phyloP scores from a whole-genome alignment of 2,329 filamentous ascomycete species.

The Diplodia mutila region DNA sequence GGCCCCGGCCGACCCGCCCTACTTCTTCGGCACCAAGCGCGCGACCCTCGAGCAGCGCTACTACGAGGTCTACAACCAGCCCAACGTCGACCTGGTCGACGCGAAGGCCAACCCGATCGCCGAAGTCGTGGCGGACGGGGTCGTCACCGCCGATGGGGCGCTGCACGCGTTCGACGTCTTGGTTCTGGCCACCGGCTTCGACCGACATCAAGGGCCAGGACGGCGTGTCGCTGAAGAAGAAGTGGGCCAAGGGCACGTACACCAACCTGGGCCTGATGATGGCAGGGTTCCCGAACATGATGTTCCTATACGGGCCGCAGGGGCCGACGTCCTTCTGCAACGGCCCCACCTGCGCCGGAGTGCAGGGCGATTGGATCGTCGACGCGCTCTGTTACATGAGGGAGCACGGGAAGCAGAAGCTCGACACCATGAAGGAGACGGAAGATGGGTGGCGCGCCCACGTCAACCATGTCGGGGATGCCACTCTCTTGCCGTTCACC shows the following conservation, averaged over 20 bases:
- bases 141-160: conserved; percentile 47
- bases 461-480: conserved; percentile 46
- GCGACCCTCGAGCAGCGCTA: conserved; percentile 52
- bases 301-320: conserved; percentile 48
- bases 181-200: conserved; percentile 52
- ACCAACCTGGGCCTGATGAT: conserved; percentile 49
- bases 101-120: conserved; percentile 48
- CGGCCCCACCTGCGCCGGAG: conserved; percentile 46
- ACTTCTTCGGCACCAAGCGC: conserved; percentile 53
- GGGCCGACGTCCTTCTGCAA: conserved; percentile 50
- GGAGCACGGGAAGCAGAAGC: conserved; percentile 34
- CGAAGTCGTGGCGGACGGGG: conserved; percentile 46
- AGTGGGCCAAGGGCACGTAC: conserved; percentile 48
- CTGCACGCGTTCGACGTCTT: conserved; percentile 50
- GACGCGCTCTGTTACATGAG: conserved; percentile 41
- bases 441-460: conserved; percentile 46
- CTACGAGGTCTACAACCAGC: conserved; percentile 50
- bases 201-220: conserved; percentile 44
- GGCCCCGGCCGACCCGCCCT: conserved; percentile 49
- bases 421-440: conserved; percentile 43
- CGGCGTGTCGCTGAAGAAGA: conserved; percentile 41
- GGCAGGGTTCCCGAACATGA: conserved; percentile 45
- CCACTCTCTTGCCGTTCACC: conserved; percentile 47
- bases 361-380: conserved; percentile 46
- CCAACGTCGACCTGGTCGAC: conserved; percentile 50